Evolutionary conservation across 2,329 filamentous ascomycete species (phyloP).

Genomic region (Beauveria scarabaeidicola): DNA sequence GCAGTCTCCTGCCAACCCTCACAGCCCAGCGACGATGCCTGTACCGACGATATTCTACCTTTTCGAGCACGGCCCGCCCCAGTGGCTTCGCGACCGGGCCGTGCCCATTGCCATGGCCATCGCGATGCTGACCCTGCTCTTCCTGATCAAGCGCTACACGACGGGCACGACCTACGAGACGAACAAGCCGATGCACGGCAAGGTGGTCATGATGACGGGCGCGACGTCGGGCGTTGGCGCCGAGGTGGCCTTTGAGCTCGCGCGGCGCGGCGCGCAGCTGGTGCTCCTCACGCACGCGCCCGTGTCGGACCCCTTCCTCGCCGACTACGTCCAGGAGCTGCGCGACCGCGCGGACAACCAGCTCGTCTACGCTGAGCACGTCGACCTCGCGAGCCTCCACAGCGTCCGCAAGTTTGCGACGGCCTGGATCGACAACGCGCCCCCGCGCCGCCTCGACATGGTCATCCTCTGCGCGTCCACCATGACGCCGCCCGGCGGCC

Average conservation of each 20-base stretch:
- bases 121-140: slow-evolving; percentile 29
- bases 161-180: slow-evolving; percentile 65
- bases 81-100: slow-evolving; percentile 37
- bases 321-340: slow-evolving; percentile 87
- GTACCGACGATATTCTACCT: slow-evolving; percentile 41
- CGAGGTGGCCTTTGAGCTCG: slow-evolving; percentile 64
- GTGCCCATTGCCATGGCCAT: slow-evolving; percentile 33
- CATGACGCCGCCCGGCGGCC: slow-evolving; percentile 58
- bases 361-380: slow-evolving; percentile 90
- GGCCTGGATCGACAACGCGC: slow-evolving; percentile 94
- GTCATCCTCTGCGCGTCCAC: slow-evolving; percentile 79
- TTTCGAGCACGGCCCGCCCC: slow-evolving; percentile 40
- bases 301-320: slow-evolving; percentile 76
- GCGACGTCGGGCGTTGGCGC: slow-evolving; percentile 91
- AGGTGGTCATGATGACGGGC: slow-evolving; percentile 88
- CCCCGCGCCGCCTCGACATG: slow-evolving; percentile 82
- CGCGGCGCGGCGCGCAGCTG: slow-evolving; percentile 76
- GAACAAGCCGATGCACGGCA: slow-evolving; percentile 83
- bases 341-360: slow-evolving; percentile 69
- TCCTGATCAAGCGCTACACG: slow-evolving; percentile 62
- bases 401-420: slow-evolving; percentile 90
- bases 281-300: slow-evolving; percentile 79
- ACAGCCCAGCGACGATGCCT: slow-evolving; percentile 33
- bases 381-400: slow-evolving; percentile 80
- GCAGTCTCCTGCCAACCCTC: not conserved